Conservation (phyloP, 345 rosid genomes). For the Erysimum cheiranthoides region DNA sequence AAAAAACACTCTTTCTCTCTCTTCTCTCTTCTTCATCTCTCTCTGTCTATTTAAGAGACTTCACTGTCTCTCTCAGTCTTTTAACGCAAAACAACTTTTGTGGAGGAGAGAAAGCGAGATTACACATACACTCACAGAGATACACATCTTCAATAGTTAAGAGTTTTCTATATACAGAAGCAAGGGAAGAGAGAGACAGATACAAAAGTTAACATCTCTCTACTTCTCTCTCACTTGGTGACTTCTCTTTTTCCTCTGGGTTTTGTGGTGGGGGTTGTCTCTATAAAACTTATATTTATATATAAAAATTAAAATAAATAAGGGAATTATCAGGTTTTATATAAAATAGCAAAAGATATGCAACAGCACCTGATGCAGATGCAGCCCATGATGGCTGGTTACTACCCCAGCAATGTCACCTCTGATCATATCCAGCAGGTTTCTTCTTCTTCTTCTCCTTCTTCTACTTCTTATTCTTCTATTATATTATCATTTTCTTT, state of each 20-base stretch:
- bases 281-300: conserved; percentile 17
- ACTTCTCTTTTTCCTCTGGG: conserved; percentile 45
- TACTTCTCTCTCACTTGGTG: conserved; percentile 31
- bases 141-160: conserved; percentile 48
- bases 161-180: conserved; percentile 51
- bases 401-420: conserved; percentile 99
- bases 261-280: conserved; percentile 49
- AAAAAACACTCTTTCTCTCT: conserved; percentile 3
- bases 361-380: conserved; percentile 99
- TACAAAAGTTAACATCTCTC: conserved; percentile 29
- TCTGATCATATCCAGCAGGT: conserved; percentile 99
- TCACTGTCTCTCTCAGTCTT: conserved; percentile 53
- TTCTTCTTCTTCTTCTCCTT: conserved; percentile 29
- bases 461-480: conserved; percentile 5
- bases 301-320: conserved; percentile 13
- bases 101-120: conserved; percentile 48
- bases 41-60: conserved; percentile 48
- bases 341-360: conserved; percentile 67
- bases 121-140: conserved; percentile 36
- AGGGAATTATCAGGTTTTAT: conserved; percentile 38
- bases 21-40: not conserved
- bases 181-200: conserved; percentile 35
- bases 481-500: conserved; percentile 26
- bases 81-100: conserved; percentile 47
- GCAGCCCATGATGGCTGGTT: conserved; percentile 99